Percentiles rank a stretch among this genome's conserved stretches.
Evolutionary conservation across 2,329 filamentous ascomycete species (phyloP).

Genomic region (Pyrenochaeta sp.): DNA sequence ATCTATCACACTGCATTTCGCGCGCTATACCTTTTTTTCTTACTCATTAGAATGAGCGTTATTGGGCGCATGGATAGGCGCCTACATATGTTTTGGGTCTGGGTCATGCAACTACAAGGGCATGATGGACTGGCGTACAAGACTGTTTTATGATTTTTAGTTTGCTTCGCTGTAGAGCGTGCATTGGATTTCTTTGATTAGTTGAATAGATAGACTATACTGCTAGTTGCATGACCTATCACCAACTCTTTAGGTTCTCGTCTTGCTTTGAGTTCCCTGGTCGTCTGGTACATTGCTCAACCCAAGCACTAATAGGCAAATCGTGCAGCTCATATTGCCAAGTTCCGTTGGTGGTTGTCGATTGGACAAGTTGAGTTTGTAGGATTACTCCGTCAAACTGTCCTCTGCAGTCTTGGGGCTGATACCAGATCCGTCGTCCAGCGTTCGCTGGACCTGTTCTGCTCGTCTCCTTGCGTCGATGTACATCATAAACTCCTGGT

Average conservation of each 20-base stretch:
- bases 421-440: constrained; percentile 37
- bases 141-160: no score
- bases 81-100: not conserved
- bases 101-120: not conserved
- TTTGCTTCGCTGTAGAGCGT: no score
- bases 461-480: constrained; percentile 66
- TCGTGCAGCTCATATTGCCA: no score
- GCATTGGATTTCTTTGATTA: no score
- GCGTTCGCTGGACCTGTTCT: constrained; percentile 54
- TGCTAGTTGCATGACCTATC: no score
- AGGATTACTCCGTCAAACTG: constrained; percentile 45
- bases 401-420: constrained; percentile 41
- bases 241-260: no score
- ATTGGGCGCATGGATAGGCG: constrained; percentile 7
- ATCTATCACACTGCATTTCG: constrained; percentile 1
- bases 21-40: constrained; percentile 6
- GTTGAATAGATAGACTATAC: no score
- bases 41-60: constrained; percentile 1
- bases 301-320: no score
- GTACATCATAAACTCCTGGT: constrained; percentile 71
- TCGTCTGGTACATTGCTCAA: no score
- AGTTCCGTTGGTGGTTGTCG: no score
- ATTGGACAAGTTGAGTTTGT: not conserved
- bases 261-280: no score
- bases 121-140: no score